Conservation (phyloP, 2,329 filamentous ascomycete genomes). For the Colletotrichum viniferum region DNA sequence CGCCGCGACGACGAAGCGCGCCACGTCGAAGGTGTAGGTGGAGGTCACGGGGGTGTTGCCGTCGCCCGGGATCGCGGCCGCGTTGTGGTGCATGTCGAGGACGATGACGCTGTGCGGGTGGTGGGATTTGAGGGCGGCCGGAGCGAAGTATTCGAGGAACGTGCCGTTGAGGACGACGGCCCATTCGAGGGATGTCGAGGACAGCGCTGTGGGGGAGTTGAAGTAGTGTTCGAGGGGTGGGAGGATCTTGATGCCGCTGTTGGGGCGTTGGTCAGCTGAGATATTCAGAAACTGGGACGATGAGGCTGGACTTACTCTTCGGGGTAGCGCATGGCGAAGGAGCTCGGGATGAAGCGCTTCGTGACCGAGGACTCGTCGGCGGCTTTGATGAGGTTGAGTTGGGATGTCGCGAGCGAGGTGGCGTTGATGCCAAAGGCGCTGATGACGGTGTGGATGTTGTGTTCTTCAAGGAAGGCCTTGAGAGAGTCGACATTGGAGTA, state of each 20-base stretch:
- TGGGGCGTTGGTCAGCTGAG: background rate
- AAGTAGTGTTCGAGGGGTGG: background rate
- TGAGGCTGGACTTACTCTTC: conserved; percentile 28
- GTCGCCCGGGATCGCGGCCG: conserved; percentile 52
- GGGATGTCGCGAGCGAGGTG: conserved; percentile 30
- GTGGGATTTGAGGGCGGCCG: conserved; percentile 39
- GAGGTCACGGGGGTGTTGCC: conserved; percentile 47
- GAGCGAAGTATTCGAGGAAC: conserved; percentile 50
- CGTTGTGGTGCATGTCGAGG: conserved; percentile 46
- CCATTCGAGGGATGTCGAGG: conserved; percentile 32
- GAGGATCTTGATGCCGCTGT: conserved; percentile 24
- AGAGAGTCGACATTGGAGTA: background rate
- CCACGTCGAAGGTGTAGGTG: conserved; percentile 55
- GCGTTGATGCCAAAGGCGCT: conserved; percentile 40
- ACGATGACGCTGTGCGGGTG: conserved; percentile 42
- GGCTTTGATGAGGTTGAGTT: conserved; percentile 47
- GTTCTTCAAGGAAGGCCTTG: background rate
- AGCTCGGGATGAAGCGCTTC: conserved; percentile 45
- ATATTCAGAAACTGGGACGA: background rate
- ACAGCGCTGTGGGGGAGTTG: background rate
- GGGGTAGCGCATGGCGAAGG: conserved; percentile 39
- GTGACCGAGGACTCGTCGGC: conserved; percentile 41
- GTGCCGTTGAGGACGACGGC: conserved; percentile 44
- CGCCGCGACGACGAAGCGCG: conserved; percentile 44
- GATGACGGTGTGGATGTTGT: conserved; percentile 46